phyloP scores from a whole-genome alignment of 805 yeast species.

The Metschnikowia proteae region DNA sequence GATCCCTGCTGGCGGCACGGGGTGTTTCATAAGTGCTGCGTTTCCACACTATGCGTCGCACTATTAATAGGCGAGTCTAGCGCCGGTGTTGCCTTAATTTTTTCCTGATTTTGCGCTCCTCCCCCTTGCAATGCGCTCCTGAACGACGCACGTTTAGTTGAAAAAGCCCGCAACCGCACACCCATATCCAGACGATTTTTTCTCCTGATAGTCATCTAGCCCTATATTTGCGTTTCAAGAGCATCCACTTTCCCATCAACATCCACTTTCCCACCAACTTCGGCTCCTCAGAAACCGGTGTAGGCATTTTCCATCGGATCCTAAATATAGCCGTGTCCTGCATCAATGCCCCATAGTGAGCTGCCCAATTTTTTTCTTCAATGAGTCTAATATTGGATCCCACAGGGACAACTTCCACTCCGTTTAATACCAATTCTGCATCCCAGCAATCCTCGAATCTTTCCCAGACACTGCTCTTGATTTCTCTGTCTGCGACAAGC shows the following conservation, averaged over 20 bases:
- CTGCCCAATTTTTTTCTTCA: background rate
- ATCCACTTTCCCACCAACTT: background rate
- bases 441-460: background rate
- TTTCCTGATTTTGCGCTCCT: background rate
- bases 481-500: slow-evolving; percentile 1
- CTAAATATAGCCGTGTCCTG: slow-evolving; percentile 4
- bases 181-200: background rate
- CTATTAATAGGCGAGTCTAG: background rate
- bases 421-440: background rate
- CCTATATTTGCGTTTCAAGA: background rate
- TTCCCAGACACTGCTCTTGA: background rate
- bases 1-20: too few species aligned
- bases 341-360: background rate
- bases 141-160: slow-evolving; percentile 1
- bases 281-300: background rate
- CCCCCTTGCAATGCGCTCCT: slow-evolving; percentile 6
- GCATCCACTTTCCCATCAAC: background rate
- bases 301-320: background rate
- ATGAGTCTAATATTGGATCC: slow-evolving; percentile 7
- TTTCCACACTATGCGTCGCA: background rate
- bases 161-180: slow-evolving; percentile 2
- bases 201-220: background rate
- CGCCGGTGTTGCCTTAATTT: background rate
- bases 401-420: background rate
- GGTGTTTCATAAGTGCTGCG: background rate